Conservation (phyloP, 805 yeast genomes). For the Myxozyma kluyveri region DNA sequence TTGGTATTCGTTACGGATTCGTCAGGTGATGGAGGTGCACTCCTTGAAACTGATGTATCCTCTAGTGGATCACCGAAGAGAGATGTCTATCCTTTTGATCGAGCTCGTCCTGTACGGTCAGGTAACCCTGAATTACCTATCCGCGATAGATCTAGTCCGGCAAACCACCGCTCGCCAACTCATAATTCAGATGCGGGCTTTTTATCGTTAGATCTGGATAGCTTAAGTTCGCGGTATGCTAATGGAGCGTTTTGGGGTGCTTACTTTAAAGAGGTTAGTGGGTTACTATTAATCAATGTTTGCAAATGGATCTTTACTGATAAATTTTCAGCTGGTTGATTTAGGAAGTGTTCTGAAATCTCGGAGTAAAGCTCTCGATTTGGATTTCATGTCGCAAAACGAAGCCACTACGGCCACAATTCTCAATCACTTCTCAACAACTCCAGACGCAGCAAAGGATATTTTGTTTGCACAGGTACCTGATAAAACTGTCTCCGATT, state of each 20-base stretch:
- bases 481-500: conserved; percentile 9
- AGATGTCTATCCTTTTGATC: no score
- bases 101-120: no score
- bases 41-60: no score
- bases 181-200: conserved; percentile 16
- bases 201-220: conserved; percentile 12
- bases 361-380: conserved; percentile 6
- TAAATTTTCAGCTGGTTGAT: conserved; percentile 10
- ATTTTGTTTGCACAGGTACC: conserved; percentile 10
- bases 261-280: conserved; percentile 23
- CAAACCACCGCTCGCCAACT: no score
- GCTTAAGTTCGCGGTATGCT: conserved; percentile 18
- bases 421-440: conserved; percentile 4
- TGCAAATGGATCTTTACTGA: not conserved
- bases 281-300: not conserved
- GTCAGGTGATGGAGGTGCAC: no score
- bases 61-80: no score
- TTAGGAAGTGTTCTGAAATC: conserved; percentile 14
- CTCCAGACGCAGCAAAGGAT: conserved; percentile 6
- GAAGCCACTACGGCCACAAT: conserved; percentile 10
- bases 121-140: no score
- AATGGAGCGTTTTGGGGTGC: conserved; percentile 27
- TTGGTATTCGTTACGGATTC: no score
- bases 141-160: no score
- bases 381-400: conserved; percentile 14